Percentiles rank a stretch among this genome's conserved stretches.
These are phyloP conservation scores for Penicillium diatomitis DNA, from an alignment of 495 filamentous ascomycete genomes.

Conservation along the genomic window DNA sequence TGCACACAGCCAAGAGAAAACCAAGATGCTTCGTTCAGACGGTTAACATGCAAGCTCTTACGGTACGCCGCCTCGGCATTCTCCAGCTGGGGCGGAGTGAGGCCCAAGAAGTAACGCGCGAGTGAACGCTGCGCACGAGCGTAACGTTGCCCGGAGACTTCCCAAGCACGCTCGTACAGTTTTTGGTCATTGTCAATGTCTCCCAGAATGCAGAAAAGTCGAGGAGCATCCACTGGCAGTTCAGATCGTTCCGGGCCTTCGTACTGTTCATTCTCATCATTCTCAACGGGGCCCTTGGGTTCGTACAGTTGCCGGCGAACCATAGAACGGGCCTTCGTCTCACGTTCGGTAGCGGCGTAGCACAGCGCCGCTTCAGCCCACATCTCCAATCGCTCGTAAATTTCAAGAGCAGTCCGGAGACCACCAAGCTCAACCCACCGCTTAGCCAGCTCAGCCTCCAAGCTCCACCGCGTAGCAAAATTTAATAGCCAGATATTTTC, in stretches of 20 bases:
- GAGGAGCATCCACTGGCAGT: constrained; percentile 71
- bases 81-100: constrained; percentile 47
- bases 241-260: constrained; percentile 54
- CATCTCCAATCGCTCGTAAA: constrained; percentile 88
- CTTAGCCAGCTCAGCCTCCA: constrained; percentile 86
- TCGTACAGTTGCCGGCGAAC: constrained; percentile 71
- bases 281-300: constrained; percentile 33
- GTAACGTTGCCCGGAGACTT: constrained; percentile 69
- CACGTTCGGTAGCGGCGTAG: constrained; percentile 68
- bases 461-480: constrained; percentile 81
- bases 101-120: constrained; percentile 62
- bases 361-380: constrained; percentile 96
- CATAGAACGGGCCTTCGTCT: constrained; percentile 70
- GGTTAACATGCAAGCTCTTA: constrained; percentile 66
- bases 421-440: constrained; percentile 84
- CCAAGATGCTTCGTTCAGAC: constrained; percentile 75
- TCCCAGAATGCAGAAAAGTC: constrained; percentile 88
- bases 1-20: constrained; percentile 82
- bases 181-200: constrained; percentile 68
- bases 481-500: constrained; percentile 73
- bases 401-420: constrained; percentile 82
- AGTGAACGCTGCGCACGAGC: constrained; percentile 81
- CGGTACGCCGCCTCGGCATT: constrained; percentile 69
- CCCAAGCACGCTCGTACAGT: constrained; percentile 83
- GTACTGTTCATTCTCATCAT: constrained; percentile 50